These are phyloP conservation scores for Boletus reticulatus DNA, from an alignment of 768 basidiomycete species.

Conservation along the genomic window DNA sequence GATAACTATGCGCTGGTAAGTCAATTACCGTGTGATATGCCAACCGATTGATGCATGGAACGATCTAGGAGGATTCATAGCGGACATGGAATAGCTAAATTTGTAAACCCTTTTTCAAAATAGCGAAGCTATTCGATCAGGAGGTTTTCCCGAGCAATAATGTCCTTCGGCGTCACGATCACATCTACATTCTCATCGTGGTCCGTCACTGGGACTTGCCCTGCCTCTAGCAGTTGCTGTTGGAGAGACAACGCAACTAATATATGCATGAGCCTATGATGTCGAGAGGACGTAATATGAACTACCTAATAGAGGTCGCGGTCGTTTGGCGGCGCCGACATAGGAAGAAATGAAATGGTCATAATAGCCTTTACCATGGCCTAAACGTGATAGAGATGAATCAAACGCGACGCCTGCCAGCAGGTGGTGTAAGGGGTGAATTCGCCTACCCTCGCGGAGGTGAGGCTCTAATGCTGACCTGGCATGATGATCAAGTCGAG, in stretches of 20 bases:
- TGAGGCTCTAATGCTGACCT: conserved; percentile 39
- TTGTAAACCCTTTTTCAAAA: conserved; percentile 5
- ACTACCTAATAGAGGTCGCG: conserved; percentile 60
- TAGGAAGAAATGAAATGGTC: conserved; percentile 70
- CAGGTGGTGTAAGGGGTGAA: conserved; percentile 6
- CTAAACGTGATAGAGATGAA: conserved; percentile 61
- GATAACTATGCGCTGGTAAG: conserved; percentile 26
- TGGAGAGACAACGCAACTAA: conserved; percentile 64
- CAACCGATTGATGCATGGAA: conserved; percentile 8
- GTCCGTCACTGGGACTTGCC: conserved; percentile 49
- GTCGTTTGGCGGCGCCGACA: conserved; percentile 35
- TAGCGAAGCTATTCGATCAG: conserved; percentile 17
- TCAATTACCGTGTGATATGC: conserved; percentile 21
- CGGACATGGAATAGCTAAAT: conserved; percentile 25
- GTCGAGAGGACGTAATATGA: conserved; percentile 10
- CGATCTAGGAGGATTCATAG: conserved; percentile 15
- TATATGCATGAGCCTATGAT: conserved; percentile 12
- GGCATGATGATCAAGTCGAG: conserved; percentile 69
- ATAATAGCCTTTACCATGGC: conserved; percentile 84
- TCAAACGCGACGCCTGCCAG: conserved; percentile 72
- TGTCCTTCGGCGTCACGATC: conserved; percentile 49
- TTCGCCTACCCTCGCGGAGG: conserved; percentile 10
- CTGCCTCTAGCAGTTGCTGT: conserved; percentile 57
- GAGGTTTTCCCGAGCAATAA: conserved; percentile 26
- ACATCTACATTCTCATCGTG: conserved; percentile 66